Conservation (phyloP, 768 basidiomycete genomes). For the Sporobolomyces pararoseus region DNA sequence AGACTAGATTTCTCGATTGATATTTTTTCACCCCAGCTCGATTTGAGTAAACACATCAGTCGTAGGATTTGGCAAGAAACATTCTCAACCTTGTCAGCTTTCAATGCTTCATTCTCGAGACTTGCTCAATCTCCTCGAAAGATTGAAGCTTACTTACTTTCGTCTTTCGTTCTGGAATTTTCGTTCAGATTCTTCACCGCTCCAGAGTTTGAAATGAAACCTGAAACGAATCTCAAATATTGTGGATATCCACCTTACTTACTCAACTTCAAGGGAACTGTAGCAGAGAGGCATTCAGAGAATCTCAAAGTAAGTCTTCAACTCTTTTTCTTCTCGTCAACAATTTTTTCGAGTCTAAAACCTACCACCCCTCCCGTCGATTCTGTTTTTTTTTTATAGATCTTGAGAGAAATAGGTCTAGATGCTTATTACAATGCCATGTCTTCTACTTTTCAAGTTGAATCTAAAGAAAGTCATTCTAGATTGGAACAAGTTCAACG, state of each 20-base stretch:
- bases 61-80: conserved; percentile 78
- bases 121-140: too few species aligned
- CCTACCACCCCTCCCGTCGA: too few species aligned
- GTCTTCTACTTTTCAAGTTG: too few species aligned
- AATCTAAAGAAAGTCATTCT: conserved; percentile 53
- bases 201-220: conserved; percentile 60
- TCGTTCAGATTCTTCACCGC: conserved; percentile 59
- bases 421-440: conserved; percentile 58
- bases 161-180: too few species aligned
- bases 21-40: conserved; percentile 68
- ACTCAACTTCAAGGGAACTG: conserved; percentile 60
- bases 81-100: conserved; percentile 57
- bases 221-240: conserved; percentile 59
- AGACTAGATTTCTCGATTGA: conserved; percentile 78
- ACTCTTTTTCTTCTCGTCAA: background rate
- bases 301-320: conserved; percentile 62
- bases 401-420: conserved; percentile 67
- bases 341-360: too few species aligned
- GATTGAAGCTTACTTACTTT: too few species aligned
- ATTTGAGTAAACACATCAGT: conserved; percentile 55
- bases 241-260: conserved; percentile 67
- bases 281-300: conserved; percentile 69
- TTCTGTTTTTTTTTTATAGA: conserved; percentile 52
- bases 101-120: too few species aligned
- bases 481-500: conserved; percentile 53